Percentiles rank a stretch among this genome's conserved stretches.
Conservation (phyloP, 345 rosid species). For the Moricandia arvensis region DNA sequence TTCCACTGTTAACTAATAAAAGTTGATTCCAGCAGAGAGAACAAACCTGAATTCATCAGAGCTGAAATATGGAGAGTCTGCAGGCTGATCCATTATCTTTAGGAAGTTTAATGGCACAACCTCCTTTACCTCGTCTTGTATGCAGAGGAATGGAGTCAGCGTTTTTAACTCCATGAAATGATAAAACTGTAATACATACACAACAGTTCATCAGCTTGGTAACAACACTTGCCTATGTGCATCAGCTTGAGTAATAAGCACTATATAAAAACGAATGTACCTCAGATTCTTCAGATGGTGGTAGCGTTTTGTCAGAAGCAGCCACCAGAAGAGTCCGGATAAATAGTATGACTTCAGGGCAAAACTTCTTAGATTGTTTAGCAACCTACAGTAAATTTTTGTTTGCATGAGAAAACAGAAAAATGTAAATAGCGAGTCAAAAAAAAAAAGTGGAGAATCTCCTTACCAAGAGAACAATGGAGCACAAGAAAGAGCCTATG, state of each 20-base stretch:
- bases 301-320: conserved; percentile 46
- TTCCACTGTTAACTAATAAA: background rate
- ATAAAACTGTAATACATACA: conserved; percentile 53
- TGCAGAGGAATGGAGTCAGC: conserved; percentile 52
- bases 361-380: conserved; percentile 73
- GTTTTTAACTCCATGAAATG: conserved; percentile 62
- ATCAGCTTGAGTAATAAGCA: conserved; percentile 9
- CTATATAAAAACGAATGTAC: conserved; percentile 36
- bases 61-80: conserved; percentile 60
- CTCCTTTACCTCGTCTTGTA: conserved; percentile 43
- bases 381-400: conserved; percentile 45
- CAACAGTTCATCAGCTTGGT: conserved; percentile 19
- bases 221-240: background rate
- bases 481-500: conserved; percentile 79
- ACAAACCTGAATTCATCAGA: conserved; percentile 80
- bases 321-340: conserved; percentile 62
- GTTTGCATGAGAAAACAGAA: background rate
- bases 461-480: conserved; percentile 78
- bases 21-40: background rate
- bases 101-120: conserved; percentile 67
- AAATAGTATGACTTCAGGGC: conserved; percentile 83
- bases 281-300: conserved; percentile 54
- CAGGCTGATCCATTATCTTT: conserved; percentile 57
- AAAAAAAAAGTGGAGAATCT: background rate
- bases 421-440: background rate